These are phyloP conservation scores for Macrophomina phaseolina DNA, from an alignment of 2,329 filamentous ascomycete genomes.

Conservation along the genomic window DNA sequence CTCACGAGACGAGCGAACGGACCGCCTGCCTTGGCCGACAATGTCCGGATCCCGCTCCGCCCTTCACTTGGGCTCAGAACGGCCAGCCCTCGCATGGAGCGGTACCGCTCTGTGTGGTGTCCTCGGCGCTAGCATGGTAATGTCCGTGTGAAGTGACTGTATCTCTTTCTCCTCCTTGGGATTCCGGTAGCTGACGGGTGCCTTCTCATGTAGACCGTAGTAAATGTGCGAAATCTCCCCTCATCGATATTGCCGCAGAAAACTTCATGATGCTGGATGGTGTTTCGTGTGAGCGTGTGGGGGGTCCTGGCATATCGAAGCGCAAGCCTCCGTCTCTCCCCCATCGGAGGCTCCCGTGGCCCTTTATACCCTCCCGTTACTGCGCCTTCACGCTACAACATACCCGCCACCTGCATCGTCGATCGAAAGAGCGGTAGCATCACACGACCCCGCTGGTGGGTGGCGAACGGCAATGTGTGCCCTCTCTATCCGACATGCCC, in stretches of 20 bases:
- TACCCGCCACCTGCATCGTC: constrained; percentile 6
- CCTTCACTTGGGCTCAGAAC: neutral
- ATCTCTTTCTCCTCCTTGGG: neutral
- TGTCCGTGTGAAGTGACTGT: neutral
- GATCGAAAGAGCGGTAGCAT: constrained; percentile 9
- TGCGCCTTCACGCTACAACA: neutral
- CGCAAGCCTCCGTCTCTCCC: neutral
- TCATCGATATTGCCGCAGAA: neutral
- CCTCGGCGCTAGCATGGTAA: too few relatives aligned
- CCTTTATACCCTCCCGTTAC: constrained; percentile 6
- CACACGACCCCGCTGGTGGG: constrained; percentile 5
- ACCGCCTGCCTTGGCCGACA: neutral
- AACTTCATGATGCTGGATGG: neutral
- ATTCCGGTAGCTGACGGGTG: neutral
- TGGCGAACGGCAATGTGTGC: neutral
- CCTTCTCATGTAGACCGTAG: neutral
- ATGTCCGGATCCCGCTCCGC: neutral
- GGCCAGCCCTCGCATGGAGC: too few relatives aligned
- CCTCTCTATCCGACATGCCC: neutral
- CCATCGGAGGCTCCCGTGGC: neutral
- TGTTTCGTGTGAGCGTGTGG: neutral
- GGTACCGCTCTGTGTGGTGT: too few relatives aligned
- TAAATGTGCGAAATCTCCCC: neutral
- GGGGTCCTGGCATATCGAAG: neutral
- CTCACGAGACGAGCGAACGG: neutral